Percentiles rank a stretch among this genome's conserved stretches.
Evolutionary conservation across 768 basidiomycete species (phyloP).

Genomic region (Auriscalpium vulgare): DNA sequence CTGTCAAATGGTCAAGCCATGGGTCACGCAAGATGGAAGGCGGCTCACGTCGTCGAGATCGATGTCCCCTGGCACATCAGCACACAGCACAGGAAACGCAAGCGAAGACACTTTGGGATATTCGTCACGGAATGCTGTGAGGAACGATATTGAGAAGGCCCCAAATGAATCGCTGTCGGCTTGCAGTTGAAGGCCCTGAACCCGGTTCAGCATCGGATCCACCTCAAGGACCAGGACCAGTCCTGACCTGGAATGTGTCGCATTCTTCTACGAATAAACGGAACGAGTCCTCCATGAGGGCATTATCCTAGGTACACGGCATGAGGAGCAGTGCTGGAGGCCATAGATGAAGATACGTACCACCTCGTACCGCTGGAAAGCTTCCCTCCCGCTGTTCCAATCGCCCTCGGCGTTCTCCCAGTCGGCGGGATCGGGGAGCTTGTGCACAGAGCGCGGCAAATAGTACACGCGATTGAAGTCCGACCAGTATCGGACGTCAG

Average conservation of each 20-base stretch:
- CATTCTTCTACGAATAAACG: slow-evolving; percentile 69
- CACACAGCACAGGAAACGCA: slow-evolving; percentile 51
- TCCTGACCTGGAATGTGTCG: slow-evolving; percentile 56
- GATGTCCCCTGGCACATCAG: slow-evolving; percentile 22
- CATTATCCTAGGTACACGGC: slow-evolving; percentile 36
- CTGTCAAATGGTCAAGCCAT: slow-evolving; percentile 21
- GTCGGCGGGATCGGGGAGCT: slow-evolving; percentile 48
- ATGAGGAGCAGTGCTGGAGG: not conserved
- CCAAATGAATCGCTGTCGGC: slow-evolving; percentile 59
- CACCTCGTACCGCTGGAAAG: slow-evolving; percentile 47
- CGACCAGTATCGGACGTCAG: slow-evolving; percentile 54
- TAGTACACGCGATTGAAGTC: slow-evolving; percentile 61
- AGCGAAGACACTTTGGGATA: slow-evolving; percentile 53
- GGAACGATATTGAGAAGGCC: slow-evolving; percentile 50
- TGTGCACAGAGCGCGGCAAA: slow-evolving; percentile 57
- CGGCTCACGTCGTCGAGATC: slow-evolving; percentile 5
- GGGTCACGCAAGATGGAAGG: not conserved
- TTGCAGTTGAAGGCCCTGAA: slow-evolving; percentile 62
- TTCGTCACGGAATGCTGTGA: slow-evolving; percentile 61
- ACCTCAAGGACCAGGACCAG: not conserved
- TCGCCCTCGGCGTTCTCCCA: slow-evolving; percentile 47
- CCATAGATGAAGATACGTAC: slow-evolving; percentile 26
- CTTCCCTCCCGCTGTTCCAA: slow-evolving; percentile 47
- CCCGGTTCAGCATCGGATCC: not conserved
- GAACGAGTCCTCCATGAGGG: slow-evolving; percentile 61